A percentile compares a stretch with the other conserved stretches of the same genome.
phyloP scores from a whole-genome alignment of 495 filamentous ascomycete genomes.

The Neurospora sp. region DNA sequence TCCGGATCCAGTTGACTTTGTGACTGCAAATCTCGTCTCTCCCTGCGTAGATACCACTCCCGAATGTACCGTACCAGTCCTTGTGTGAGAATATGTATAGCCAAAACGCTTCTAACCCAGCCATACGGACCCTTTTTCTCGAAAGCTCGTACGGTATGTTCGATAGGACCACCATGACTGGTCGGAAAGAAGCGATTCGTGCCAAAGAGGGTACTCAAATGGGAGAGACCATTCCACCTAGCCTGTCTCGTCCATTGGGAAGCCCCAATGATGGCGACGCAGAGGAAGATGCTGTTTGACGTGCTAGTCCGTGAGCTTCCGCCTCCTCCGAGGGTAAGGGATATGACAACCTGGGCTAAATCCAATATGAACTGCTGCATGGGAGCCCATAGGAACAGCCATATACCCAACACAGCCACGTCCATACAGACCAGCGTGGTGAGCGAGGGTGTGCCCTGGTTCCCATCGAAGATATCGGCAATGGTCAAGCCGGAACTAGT shows the following conservation, averaged over 20 bases:
- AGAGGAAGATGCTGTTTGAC: slow-evolving; percentile 63
- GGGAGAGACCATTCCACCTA: slow-evolving; percentile 33
- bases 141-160: slow-evolving; percentile 27
- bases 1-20: slow-evolving; percentile 38
- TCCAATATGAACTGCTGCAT: slow-evolving; percentile 84
- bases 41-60: slow-evolving; percentile 47
- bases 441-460: slow-evolving; percentile 56
- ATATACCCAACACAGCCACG: slow-evolving; percentile 66
- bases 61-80: slow-evolving; percentile 55
- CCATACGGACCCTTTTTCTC: slow-evolving; percentile 41
- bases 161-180: slow-evolving; percentile 32
- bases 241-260: slow-evolving; percentile 51
- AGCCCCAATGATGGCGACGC: slow-evolving; percentile 72
- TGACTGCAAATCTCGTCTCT: slow-evolving; percentile 37
- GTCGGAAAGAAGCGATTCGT: slow-evolving; percentile 29
- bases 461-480: slow-evolving; percentile 43
- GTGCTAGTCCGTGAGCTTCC: slow-evolving; percentile 65
- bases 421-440: slow-evolving; percentile 77
- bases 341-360: slow-evolving; percentile 92
- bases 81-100: slow-evolving; percentile 85
- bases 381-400: slow-evolving; percentile 83
- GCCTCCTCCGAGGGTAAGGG: slow-evolving; percentile 83
- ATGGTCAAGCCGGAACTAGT: slow-evolving; percentile 43
- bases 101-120: slow-evolving; percentile 53
- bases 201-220: slow-evolving; percentile 30